A percentile compares a stretch with the other conserved stretches of the same genome.
phyloP scores from a whole-genome alignment of 306 rosid genomes.

The Quillaja saponaria region DNA sequence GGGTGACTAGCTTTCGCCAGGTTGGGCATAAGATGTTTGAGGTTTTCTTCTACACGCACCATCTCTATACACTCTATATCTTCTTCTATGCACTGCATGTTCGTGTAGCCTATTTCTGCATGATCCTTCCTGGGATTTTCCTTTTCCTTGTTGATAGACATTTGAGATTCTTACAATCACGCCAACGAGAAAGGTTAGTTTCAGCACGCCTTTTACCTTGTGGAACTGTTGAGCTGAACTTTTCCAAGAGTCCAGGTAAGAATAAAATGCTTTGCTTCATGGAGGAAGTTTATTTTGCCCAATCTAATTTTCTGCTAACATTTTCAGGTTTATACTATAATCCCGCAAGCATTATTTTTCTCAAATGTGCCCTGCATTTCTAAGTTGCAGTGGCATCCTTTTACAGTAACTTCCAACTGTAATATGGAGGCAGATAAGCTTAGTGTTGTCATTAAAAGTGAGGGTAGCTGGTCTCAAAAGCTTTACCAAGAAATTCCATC shows the following conservation, averaged over 20 bases:
- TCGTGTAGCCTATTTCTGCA: slow-evolving; percentile 47
- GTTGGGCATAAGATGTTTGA: slow-evolving; percentile 65
- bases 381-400: slow-evolving; percentile 85
- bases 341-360: slow-evolving; percentile 61
- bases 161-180: slow-evolving; percentile 64
- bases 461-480: slow-evolving; percentile 62
- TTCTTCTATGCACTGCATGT: slow-evolving; percentile 65
- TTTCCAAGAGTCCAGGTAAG: slow-evolving; percentile 59
- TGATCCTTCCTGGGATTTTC: slow-evolving; percentile 65
- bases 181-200: slow-evolving; percentile 34
- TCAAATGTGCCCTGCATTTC: slow-evolving; percentile 70
- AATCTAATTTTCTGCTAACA: neutral
- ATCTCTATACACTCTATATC: slow-evolving; percentile 55
- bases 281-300: neutral
- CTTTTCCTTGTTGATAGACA: slow-evolving; percentile 65
- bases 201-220: slow-evolving; percentile 65
- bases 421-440: slow-evolving; percentile 50
- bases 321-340: slow-evolving; percentile 53
- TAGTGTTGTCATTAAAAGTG: slow-evolving; percentile 52
- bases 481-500: slow-evolving; percentile 52
- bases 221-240: slow-evolving; percentile 53
- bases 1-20: slow-evolving; percentile 51
- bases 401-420: slow-evolving; percentile 61
- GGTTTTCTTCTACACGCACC: slow-evolving; percentile 72
- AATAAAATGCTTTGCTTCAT: too few species aligned